Conservation (phyloP, 108 stramenopile genomes). For the Cyclotella choctawhatcheeana region DNA sequence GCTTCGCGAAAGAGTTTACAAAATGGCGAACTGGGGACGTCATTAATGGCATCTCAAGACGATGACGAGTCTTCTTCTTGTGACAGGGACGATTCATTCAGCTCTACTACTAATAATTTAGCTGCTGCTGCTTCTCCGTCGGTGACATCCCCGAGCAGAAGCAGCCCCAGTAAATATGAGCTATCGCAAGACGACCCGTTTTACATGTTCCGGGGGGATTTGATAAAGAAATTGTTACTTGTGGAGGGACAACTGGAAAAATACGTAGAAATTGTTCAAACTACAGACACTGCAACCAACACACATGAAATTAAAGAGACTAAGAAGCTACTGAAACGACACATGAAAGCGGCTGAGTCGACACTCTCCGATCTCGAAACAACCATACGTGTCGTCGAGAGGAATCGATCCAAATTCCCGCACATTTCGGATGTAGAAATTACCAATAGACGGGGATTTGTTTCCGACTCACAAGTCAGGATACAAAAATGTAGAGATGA, state of each 20-base stretch:
- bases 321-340: slow-evolving; percentile 80
- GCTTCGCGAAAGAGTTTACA: slow-evolving; percentile 14
- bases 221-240: slow-evolving; percentile 61
- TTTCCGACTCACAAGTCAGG: slow-evolving; percentile 58
- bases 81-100: not conserved
- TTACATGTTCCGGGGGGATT: slow-evolving; percentile 79
- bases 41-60: not conserved
- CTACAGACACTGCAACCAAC: slow-evolving; percentile 80
- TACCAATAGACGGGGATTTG: slow-evolving; percentile 62
- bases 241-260: slow-evolving; percentile 65
- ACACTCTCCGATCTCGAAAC: slow-evolving; percentile 72
- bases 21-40: slow-evolving; percentile 5
- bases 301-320: slow-evolving; percentile 69
- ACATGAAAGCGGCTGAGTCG: slow-evolving; percentile 75
- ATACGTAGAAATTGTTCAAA: slow-evolving; percentile 64
- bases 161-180: slow-evolving; percentile 12
- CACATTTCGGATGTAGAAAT: slow-evolving; percentile 70
- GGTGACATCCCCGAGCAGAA: not conserved
- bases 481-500: slow-evolving; percentile 58
- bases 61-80: slow-evolving; percentile 7
- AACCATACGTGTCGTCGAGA: slow-evolving; percentile 74
- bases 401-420: slow-evolving; percentile 63
- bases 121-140: not conserved
- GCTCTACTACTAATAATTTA: not conserved
- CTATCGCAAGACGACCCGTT: slow-evolving; percentile 69